A percentile compares a stretch with the other conserved stretches of the same genome.
These are phyloP conservation scores for Periconia digitata DNA, from an alignment of 2,329 filamentous ascomycete genomes.

Conservation along the genomic window DNA sequence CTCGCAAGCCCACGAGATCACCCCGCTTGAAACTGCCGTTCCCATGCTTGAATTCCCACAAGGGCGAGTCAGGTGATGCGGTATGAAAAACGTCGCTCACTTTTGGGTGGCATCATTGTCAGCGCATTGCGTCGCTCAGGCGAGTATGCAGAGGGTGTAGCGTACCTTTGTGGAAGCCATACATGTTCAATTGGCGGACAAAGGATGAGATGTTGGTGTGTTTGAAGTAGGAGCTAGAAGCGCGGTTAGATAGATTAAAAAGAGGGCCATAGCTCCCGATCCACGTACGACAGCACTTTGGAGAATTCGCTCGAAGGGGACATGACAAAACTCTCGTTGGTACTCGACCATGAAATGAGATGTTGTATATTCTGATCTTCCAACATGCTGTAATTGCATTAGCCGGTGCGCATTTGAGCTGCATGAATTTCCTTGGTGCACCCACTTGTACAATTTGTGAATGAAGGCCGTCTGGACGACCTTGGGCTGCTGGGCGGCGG, in stretches of 20 bases:
- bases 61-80: conserved; percentile 84
- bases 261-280: conserved; percentile 22
- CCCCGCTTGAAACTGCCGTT: conserved; percentile 96
- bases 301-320: conserved; percentile 96
- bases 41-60: conserved; percentile 99
- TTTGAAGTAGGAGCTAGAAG: conserved; percentile 89
- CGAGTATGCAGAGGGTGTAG: conserved; percentile 16
- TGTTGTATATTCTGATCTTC: conserved; percentile 93
- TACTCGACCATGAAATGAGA: conserved; percentile 92
- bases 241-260: conserved; percentile 30
- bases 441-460: conserved; percentile 97
- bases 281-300: conserved; percentile 89
- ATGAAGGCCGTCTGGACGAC: conserved; percentile 99
- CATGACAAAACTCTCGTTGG: conserved; percentile 98
- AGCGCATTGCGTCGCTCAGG: conserved; percentile 7
- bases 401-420: conserved; percentile 24
- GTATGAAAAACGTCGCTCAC: conserved; percentile 99
- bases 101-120: conserved; percentile 49
- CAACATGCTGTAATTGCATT: conserved; percentile 72
- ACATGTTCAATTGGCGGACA: conserved; percentile 98
- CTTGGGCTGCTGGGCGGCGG: conserved; percentile 88
- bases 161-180: conserved; percentile 96
- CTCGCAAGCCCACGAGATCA: conserved; percentile 83
- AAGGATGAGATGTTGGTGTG: conserved; percentile 99
- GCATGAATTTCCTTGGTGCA: conserved; percentile 11